Evolutionary conservation across 371 early-diverging fungal genomes (phyloP), one percentile per base, ranked within the genome.

Genomic region (Mortierella sp.): DNA sequence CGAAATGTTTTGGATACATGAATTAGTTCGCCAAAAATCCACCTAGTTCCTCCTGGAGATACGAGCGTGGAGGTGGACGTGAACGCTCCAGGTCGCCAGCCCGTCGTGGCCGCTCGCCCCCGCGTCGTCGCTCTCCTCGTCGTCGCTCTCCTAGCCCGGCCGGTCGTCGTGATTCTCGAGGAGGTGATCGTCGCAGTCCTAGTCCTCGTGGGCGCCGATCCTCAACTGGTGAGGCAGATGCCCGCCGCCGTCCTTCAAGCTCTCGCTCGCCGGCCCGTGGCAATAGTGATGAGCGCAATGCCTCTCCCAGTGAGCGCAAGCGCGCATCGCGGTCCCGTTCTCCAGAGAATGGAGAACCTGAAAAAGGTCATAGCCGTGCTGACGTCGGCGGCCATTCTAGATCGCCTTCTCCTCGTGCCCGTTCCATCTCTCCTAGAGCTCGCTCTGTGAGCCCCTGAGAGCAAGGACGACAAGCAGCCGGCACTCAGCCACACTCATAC

Each of bases 21-120:
- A n/a, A n/a, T 87, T 89, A 88, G 84, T 91, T 88, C 87, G 91
- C 92, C 50, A 89, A 88, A 76, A 87, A 87, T 32, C 79, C 89
- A 15, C 92, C 92, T 2, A 82, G 86, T 44, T 76, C 85, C 12
- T 81, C 82, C 32, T 89, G 90, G 90, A 80, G 92, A 41, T 86
- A 86, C 53, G 89, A 88, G 27, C 70, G 58, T 43, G 58, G 62
- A 21, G 68, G 61, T 42, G 64, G 56, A 21, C 46, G 62, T 42
- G 50, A 41, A 23, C 53, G 49, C 17, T 58, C 66, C 24, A 50
- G 53, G 4, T 66, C 66, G 2, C 66, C 61, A 11, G 28, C 68
- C 26, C 79, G 79, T 42, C 37, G 37, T 34, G 37, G 37, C 37
- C 37, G 37, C 37, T 34, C 37, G 14, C 37, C 37, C 37, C 37